phyloP scores from a whole-genome alignment of 2,329 filamentous ascomycete genomes.

The Alternaria brassicae region DNA sequence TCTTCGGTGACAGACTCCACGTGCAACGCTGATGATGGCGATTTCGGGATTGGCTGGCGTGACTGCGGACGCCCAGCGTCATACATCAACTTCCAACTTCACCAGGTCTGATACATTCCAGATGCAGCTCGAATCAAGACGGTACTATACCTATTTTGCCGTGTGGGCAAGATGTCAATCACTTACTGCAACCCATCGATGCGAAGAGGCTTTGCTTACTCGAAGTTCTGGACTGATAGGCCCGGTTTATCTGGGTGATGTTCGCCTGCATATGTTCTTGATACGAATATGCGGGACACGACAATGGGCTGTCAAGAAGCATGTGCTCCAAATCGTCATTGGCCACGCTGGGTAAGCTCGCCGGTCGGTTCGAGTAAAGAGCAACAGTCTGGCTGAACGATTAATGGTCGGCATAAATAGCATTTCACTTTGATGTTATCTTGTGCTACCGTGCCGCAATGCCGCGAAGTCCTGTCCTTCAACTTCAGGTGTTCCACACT shows the following conservation, averaged over 20 bases:
- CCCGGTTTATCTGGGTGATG: not conserved
- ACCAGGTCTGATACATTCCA: not conserved
- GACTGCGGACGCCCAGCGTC: constrained; percentile 5
- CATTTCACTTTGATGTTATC: not conserved
- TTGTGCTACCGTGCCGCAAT: not conserved
- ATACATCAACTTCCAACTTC: not conserved
- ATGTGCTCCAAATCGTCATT: not conserved
- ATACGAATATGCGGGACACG: not conserved
- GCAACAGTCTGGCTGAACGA: not conserved
- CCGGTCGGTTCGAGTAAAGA: constrained; percentile 7
- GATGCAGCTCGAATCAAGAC: not conserved
- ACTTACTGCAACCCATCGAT: not conserved
- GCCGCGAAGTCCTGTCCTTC: not conserved
- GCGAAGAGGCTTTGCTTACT: not conserved
- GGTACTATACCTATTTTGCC: not conserved
- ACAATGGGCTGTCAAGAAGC: not conserved
- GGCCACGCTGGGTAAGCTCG: not conserved
- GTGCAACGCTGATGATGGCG: not conserved
- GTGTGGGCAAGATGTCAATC: not conserved
- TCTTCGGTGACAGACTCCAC: not conserved
- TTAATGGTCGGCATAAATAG: not conserved
- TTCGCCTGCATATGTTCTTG: not conserved
- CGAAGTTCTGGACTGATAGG: not conserved
- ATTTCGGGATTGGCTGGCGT: constrained; percentile 6
- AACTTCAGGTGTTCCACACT: not conserved